Base-by-base conservation (phyloP, 1,139 yeast species). In the Keqinozyma sinolaborantium region DNA sequence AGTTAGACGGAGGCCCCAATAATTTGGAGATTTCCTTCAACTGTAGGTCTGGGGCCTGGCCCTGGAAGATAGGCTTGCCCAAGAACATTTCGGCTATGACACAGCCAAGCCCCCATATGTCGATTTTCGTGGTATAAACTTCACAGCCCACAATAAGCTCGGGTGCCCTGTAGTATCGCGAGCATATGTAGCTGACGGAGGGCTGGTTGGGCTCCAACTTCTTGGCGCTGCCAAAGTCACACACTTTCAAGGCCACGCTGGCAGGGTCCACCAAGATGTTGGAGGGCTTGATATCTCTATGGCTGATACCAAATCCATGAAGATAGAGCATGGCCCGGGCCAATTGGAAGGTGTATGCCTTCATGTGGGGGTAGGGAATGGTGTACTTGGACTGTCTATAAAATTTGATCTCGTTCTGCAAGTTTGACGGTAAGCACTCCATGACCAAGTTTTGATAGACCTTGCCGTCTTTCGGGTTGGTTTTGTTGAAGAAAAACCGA, bases 211-310 rank as follows among this genome's bases (percentile, higher is more conserved):
- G 94, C 30, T 83, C 85, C 39, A 92, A 72, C 36, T 85, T 83
- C 58, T 92, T 92, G 19, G 98, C 98, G n/a, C 94, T 80, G n/a
- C 98, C 98, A 58, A 92, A 92, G 62, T 92, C 98, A 61, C 98
- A 92, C 31, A 92, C 75, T 60, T 92, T 92, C 45, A 94, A 73
- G 35, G 83, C 77, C 10, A 95, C 95, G 7, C 82, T 73, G 29
- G 77, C 73, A 16, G 97, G 95, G 57, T 92, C 92, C 41, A 92
- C 83, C 50, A 92, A 70, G 39, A 92, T 70, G 60, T 92, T 92
- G 53, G 94, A 97, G 3, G 98, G 98, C 58, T 92, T 45, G 48
- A 92, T 92, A 61, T 92, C 98, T 55, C 95, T 71, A 56, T 83
- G 95, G 35, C 88, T 79, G 33, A 83, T 80, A 4, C 85, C 87